These are phyloP conservation scores for Mycena pura DNA, from an alignment of 768 basidiomycete species.

Conservation along the genomic window DNA sequence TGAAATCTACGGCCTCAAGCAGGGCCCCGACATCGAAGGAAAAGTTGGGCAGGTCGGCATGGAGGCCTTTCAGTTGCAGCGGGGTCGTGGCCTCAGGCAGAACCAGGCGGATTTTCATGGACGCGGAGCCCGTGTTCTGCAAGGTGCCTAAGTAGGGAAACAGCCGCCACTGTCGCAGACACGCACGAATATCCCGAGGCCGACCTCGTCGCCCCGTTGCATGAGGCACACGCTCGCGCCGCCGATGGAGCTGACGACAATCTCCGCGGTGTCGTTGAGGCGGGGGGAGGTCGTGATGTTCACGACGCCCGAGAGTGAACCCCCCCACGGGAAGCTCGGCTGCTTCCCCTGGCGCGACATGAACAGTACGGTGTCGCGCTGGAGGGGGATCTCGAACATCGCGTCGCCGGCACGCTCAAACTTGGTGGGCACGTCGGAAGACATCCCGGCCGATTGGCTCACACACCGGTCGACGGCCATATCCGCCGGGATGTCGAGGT, in stretches of 20 bases:
- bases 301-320: not conserved
- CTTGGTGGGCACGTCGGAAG: not conserved
- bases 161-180: not conserved
- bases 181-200: conserved; percentile 20
- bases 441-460: not conserved
- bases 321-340: not conserved
- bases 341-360: not conserved
- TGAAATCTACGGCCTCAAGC: not conserved
- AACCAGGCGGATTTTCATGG: conserved; percentile 9
- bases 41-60: conserved; percentile 15
- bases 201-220: not conserved
- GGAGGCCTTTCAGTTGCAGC: conserved; percentile 1
- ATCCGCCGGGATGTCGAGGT: not conserved
- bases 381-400: conserved; percentile 7
- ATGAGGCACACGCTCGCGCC: not conserved
- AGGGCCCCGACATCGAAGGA: conserved; percentile 2
- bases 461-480: not conserved
- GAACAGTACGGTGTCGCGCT: not conserved
- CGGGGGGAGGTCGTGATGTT: conserved; percentile 2
- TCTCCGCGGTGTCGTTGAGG: not conserved
- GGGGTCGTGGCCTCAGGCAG: not conserved
- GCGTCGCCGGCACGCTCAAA: not conserved
- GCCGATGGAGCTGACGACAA: not conserved
- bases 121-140: not conserved
- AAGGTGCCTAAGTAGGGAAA: not conserved